A percentile compares a stretch with the other conserved stretches of the same genome.
Conservation (phyloP, 805 yeast species). For the Yarrowia yakushimensis region DNA sequence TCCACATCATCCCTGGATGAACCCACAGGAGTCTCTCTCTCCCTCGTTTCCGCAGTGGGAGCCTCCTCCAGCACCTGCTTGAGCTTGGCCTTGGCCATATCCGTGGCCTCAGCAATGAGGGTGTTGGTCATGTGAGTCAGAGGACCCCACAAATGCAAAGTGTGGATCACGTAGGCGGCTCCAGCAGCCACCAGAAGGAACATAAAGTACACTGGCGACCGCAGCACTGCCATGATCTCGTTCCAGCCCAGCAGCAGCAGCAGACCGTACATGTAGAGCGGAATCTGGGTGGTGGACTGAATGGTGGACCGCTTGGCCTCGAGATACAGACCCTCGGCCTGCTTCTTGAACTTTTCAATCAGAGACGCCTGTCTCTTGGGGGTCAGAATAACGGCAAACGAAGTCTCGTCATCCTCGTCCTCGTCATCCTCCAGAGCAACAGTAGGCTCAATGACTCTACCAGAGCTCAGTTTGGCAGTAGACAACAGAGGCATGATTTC, state of each 20-base stretch:
- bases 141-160: slow-evolving; percentile 73
- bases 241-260: slow-evolving; percentile 88
- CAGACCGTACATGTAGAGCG: slow-evolving; percentile 72
- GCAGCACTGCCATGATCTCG: slow-evolving; percentile 81
- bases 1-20: slow-evolving; percentile 2
- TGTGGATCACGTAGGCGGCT: slow-evolving; percentile 62
- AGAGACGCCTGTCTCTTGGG: slow-evolving; percentile 57
- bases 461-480: slow-evolving; percentile 47
- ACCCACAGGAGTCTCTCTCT: background rate
- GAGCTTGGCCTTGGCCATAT: slow-evolving; percentile 57
- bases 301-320: slow-evolving; percentile 88
- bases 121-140: slow-evolving; percentile 57
- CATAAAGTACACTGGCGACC: slow-evolving; percentile 76
- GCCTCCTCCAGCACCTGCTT: slow-evolving; percentile 49
- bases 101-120: slow-evolving; percentile 54
- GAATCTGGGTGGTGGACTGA: slow-evolving; percentile 73
- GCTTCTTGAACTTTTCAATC: slow-evolving; percentile 59
- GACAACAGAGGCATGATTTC: slow-evolving; percentile 57
- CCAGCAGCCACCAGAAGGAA: slow-evolving; percentile 56
- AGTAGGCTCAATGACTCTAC: slow-evolving; percentile 58
- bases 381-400: slow-evolving; percentile 55
- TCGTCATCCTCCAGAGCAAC: slow-evolving; percentile 45
- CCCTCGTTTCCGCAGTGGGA: background rate
- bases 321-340: slow-evolving; percentile 72
- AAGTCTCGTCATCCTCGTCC: slow-evolving; percentile 36